phyloP scores from a whole-genome alignment of 306 rosid species.

The Erythrophleum fordii region DNA sequence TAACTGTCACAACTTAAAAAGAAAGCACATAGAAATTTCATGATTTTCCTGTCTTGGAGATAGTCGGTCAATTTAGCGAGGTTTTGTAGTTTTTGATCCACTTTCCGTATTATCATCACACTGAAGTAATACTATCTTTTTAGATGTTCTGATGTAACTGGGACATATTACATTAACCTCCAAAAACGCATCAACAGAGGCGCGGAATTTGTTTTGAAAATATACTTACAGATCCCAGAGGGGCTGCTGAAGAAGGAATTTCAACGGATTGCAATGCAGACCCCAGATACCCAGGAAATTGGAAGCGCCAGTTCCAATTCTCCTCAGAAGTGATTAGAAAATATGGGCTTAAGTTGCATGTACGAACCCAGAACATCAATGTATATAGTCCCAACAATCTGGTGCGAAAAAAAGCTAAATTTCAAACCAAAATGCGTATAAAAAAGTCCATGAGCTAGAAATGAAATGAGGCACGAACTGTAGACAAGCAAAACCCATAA shows the following conservation, averaged over 20 bases:
- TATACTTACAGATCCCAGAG: background rate
- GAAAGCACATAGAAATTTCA: background rate
- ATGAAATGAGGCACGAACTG: background rate
- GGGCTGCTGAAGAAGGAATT: background rate
- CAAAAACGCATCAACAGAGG: background rate
- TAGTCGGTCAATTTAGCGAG: background rate
- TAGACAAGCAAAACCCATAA: background rate
- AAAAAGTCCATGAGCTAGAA: background rate
- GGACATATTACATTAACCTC: background rate
- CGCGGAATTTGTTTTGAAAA: background rate
- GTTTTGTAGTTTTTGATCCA: background rate
- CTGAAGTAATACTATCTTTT: background rate
- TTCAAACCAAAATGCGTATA: background rate
- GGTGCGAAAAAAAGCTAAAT: background rate
- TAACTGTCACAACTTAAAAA: background rate
- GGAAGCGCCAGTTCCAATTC: background rate
- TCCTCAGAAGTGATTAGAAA: background rate
- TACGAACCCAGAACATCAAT: background rate
- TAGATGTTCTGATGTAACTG: background rate
- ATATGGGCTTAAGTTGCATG: background rate
- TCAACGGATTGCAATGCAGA: background rate
- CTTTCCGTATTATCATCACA: background rate
- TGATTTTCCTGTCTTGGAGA: background rate
- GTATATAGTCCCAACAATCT: background rate
- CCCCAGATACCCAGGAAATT: background rate